Percentiles rank a stretch among this genome's conserved stretches.
These are phyloP conservation scores for Prillingera fragicola DNA, from an alignment of 1,284 basidiomycete genomes.

Conservation along the genomic window DNA sequence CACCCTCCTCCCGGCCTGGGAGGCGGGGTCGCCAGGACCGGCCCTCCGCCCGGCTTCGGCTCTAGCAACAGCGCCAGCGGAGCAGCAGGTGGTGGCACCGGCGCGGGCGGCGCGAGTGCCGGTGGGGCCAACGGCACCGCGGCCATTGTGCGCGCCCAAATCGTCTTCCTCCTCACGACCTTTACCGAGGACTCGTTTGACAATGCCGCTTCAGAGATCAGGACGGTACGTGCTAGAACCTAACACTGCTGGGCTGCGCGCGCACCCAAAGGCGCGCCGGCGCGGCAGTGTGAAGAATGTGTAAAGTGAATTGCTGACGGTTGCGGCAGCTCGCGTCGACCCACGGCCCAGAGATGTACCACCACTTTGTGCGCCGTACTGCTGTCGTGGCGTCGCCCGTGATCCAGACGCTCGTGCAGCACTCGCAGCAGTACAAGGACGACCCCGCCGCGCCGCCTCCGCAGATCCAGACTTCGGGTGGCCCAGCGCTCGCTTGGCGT, in stretches of 20 bases:
- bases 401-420: conserved; percentile 40
- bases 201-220: conserved; percentile 82
- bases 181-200: conserved; percentile 92
- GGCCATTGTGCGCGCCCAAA: conserved; percentile 55
- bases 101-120: conserved; percentile 8
- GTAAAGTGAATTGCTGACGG: conserved; percentile 14
- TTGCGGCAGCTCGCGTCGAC: conserved; percentile 74
- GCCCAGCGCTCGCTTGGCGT: conserved; percentile 42
- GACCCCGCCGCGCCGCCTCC: conserved; percentile 42
- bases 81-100: conserved; percentile 7
- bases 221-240: conserved; percentile 65
- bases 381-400: conserved; percentile 60
- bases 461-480: conserved; percentile 32
- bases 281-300: neutral
- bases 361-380: conserved; percentile 89
- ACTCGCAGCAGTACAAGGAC: conserved; percentile 40
- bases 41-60: conserved; percentile 45
- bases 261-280: conserved; percentile 18
- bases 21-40: conserved; percentile 42
- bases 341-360: conserved; percentile 89
- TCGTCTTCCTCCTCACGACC: conserved; percentile 87
- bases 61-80: conserved; percentile 7
- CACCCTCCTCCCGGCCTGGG: conserved; percentile 46
- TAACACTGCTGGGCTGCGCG: too few relatives aligned
- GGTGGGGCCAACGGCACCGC: conserved; percentile 30